phyloP scores from a whole-genome alignment of 2,329 filamentous ascomycete species.

The Penicillium paneum region DNA sequence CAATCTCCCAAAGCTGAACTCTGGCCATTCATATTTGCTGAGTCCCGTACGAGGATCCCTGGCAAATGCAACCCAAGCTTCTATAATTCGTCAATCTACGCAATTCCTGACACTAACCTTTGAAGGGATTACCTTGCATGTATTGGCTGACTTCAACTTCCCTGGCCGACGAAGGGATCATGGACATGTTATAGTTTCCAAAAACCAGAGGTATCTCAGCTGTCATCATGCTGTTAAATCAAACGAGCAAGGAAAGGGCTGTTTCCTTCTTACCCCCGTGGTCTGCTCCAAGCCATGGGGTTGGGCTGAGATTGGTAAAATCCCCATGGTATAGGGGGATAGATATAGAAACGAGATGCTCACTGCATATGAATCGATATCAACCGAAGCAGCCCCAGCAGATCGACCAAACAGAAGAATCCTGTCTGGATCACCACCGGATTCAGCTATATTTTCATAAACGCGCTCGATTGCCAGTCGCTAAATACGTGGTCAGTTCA shows the following conservation, averaged over 20 bases:
- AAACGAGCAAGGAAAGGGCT: neutral
- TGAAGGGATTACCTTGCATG: slow-evolving; percentile 10
- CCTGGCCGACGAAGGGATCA: neutral
- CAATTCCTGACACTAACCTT: neutral
- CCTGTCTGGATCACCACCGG: slow-evolving; percentile 49
- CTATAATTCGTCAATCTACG: neutral
- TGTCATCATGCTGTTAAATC: neutral
- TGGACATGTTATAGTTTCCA: slow-evolving; percentile 10
- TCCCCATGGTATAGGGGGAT: slow-evolving; percentile 41
- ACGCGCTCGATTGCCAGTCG: slow-evolving; percentile 53
- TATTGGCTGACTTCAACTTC: slow-evolving; percentile 8
- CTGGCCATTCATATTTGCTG: slow-evolving; percentile 1
- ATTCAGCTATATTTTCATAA: slow-evolving; percentile 48
- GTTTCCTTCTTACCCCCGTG: slow-evolving; percentile 31
- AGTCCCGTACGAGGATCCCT: slow-evolving; percentile 5
- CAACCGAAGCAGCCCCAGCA: slow-evolving; percentile 42
- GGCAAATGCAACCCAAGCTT: slow-evolving; percentile 10
- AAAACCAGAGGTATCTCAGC: slow-evolving; percentile 15
- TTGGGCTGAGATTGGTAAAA: slow-evolving; percentile 40
- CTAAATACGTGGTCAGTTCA: slow-evolving; percentile 19
- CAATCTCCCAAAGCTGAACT: neutral
- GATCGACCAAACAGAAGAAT: slow-evolving; percentile 52
- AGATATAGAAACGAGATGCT: neutral
- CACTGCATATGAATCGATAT: slow-evolving; percentile 13
- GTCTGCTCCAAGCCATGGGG: slow-evolving; percentile 44